Base-by-base conservation (phyloP, 768 basidiomycete species). In the Asterophora lycoperdoides region DNA sequence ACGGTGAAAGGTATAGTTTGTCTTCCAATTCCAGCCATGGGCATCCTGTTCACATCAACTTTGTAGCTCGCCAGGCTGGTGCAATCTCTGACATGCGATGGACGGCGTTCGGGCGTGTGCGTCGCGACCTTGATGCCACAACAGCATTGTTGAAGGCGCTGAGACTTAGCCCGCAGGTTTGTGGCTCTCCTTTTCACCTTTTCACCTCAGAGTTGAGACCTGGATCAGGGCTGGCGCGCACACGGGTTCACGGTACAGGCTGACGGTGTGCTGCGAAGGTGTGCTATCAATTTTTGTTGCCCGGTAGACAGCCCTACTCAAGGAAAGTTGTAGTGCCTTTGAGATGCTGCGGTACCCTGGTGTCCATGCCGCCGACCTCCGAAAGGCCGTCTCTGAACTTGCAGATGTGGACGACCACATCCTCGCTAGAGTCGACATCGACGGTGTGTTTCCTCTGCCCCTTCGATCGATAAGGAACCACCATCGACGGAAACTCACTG, bases 261-360 rank as follows among this genome's bases (percentile, higher is more conserved):
- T 15, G 76, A 80, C 55, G 78, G 78, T 2, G 56, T 74, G 17
- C 50, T 56, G 23, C 63, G 76, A 51, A 76, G 68, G 78, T 75
- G 30, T 30, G 65, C 58, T 5, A 2, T 17, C 2, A 18, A 20
- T 20, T 2, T 43, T 26, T 46, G 3, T 26, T 6, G n/a, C 44
- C 14, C 4, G 2, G 26, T 4, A 9, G 4, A 23, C 28, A 5
- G 23, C 6, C 23, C 6, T 3, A 6, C 5, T 28, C 23, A 23
- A 26, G 14, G n/a, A 26, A 9, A 14, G 11, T 44, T 29, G 33
- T 53, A 95, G 93, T 60, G 89, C 86, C 0, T 92, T 80, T 55
- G 82, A 89, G 40, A 68, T 93, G 52, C 68, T 95, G 17, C 70
- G 80, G 13, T 77, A 83, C 59, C 80, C 81, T 2, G 68, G 70